Percentiles rank a stretch among this genome's conserved stretches.
These are phyloP conservation scores for Trichoderma afroharzianum DNA, from an alignment of 2,329 filamentous ascomycete species.

Conservation along the genomic window DNA sequence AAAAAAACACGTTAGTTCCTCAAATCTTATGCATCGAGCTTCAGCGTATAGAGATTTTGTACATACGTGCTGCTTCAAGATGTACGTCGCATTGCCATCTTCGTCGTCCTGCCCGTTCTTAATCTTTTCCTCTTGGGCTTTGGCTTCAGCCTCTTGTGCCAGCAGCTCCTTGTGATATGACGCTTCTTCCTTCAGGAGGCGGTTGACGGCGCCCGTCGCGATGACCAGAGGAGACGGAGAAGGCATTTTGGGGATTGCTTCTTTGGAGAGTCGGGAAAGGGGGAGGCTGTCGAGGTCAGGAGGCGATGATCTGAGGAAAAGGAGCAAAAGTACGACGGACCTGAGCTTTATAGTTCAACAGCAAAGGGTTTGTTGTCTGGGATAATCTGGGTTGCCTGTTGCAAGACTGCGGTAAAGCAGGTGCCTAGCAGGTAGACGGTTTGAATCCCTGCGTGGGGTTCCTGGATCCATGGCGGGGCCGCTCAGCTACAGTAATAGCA, in stretches of 20 bases:
- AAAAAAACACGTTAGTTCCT: background rate
- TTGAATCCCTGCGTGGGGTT: conserved; percentile 8
- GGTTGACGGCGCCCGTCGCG: conserved; percentile 72
- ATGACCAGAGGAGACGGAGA: conserved; percentile 74
- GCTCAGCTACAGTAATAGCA: background rate
- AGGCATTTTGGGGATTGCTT: conserved; percentile 55
- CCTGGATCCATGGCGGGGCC: conserved; percentile 7
- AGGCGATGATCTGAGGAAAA: background rate
- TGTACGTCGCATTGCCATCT: conserved; percentile 73
- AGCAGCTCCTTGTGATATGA: conserved; percentile 85
- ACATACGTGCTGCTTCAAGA: conserved; percentile 81
- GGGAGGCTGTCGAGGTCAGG: background rate
- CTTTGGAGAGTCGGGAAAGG: background rate
- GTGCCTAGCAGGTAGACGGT: conserved; percentile 2
- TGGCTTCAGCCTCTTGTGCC: conserved; percentile 68
- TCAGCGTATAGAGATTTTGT: background rate
- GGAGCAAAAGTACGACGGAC: too few relatives aligned
- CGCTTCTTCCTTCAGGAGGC: conserved; percentile 85
- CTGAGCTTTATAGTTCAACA: background rate
- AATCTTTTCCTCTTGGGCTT: conserved; percentile 62
- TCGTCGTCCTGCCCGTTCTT: conserved; percentile 47
- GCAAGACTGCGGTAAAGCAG: background rate
- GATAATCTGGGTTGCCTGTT: background rate
- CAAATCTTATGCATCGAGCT: background rate
- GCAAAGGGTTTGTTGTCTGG: background rate